These are phyloP conservation scores for Apiospora rasikravindrae DNA, from an alignment of 2,329 filamentous ascomycete genomes.

Conservation along the genomic window DNA sequence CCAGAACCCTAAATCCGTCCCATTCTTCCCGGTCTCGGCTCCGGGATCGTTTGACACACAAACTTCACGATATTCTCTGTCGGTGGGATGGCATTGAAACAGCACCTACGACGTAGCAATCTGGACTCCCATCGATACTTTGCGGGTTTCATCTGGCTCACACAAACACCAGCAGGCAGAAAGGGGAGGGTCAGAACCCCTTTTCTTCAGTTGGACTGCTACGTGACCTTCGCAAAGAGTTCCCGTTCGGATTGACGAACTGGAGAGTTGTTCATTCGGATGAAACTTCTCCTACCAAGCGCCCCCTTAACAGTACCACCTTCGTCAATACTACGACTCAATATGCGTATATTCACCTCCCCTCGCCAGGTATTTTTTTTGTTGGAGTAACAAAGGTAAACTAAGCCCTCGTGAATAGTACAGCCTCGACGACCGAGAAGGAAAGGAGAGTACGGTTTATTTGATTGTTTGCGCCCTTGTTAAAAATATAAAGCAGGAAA, in stretches of 20 bases:
- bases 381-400: too few relatives aligned
- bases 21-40: background rate
- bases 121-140: background rate
- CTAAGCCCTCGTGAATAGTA: too few relatives aligned
- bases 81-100: background rate
- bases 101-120: slow-evolving; percentile 1
- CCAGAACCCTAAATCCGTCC: slow-evolving; percentile 5
- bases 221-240: background rate
- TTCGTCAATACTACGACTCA: background rate
- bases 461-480: background rate
- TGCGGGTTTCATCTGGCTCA: background rate
- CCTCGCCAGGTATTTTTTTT: too few relatives aligned
- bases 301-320: too few relatives aligned
- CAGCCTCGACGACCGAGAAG: too few relatives aligned
- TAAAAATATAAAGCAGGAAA: too few relatives aligned
- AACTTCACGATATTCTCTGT: background rate
- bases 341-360: too few relatives aligned
- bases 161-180: background rate
- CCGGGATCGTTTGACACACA: background rate
- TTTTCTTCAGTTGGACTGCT: background rate
- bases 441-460: background rate
- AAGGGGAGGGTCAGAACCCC: background rate
- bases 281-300: background rate
- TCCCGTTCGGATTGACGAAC: background rate
- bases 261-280: background rate